Evolutionary conservation across 106 monocot genomes (phyloP), one percentile per base, ranked within the genome.

Genomic region (Apostasia ramifera): DNA sequence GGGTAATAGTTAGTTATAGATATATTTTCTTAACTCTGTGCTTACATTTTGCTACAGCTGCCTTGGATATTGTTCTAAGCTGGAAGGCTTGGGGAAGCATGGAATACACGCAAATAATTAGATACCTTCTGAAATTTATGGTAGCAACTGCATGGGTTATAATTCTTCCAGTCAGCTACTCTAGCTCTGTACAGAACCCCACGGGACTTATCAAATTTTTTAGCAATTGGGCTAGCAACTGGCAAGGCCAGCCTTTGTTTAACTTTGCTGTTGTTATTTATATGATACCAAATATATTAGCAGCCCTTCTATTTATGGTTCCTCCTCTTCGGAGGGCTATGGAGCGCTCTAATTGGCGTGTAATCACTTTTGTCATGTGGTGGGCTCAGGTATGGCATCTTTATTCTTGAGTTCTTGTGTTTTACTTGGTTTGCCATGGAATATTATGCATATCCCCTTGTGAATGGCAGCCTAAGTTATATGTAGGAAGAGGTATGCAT

Each of bases 401-500:
- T 41, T 67, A 8, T 0, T 62, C 43, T 55, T 14, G 10, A 44
- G 58, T 62, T 44, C 44, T 42, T 6, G 1, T 49, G 9, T 46
- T 38, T 61, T 12, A 43, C 55, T 74, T 38, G 4, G 5, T 64
- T 13, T 53, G 14, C 40, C 3, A 11, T 42, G 5, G 41, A 49
- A 44, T 62, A 44, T 60, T 49, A 61, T 37, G 53, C 8, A 49
- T 39, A 51, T 62, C 63, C 9, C 13, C 11, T 26, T 70, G 11
- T 71, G 40, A 6, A 54, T 59, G 57, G 61, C 79, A 97, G 97
- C 92, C 97, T 14, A 92, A 83, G 76, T 68, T 84, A 69, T 97
- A 89, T 87, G 79, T 97, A 48, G 97, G 92, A 73, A 84, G 97
- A 53, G 97, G 97, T 65, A 97, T 97, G 97, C 92, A 92, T 81